Conservation (phyloP, 306 rosid species). For the Hippophae rhamnoides region DNA sequence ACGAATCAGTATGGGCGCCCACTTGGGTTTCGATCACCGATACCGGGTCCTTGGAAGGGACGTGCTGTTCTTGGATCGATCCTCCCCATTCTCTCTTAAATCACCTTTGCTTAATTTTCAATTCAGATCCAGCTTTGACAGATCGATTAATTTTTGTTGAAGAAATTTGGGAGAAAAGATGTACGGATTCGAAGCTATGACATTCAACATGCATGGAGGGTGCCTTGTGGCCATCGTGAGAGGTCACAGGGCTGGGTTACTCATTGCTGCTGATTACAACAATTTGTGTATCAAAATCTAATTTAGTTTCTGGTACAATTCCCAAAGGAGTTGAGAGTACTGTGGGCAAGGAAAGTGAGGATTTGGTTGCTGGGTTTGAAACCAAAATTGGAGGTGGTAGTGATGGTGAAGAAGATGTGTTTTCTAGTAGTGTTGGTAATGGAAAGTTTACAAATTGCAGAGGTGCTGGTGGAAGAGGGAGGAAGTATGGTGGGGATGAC, state of each 20-base stretch:
- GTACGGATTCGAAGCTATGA: slow-evolving; percentile 94
- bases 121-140: slow-evolving; percentile 14
- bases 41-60: slow-evolving; percentile 39
- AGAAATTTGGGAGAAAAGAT: slow-evolving; percentile 17
- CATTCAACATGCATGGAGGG: slow-evolving; percentile 92
- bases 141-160: neutral
- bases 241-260: slow-evolving; percentile 85
- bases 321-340: slow-evolving; percentile 25
- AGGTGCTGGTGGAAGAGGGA: slow-evolving; percentile 20
- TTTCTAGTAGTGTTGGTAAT: slow-evolving; percentile 23
- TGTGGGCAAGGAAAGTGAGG: slow-evolving; percentile 20
- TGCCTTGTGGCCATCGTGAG: slow-evolving; percentile 94
- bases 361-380: slow-evolving; percentile 23
- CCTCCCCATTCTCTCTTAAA: slow-evolving; percentile 1
- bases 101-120: neutral
- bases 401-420: slow-evolving; percentile 16
- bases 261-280: slow-evolving; percentile 84
- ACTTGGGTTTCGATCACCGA: slow-evolving; percentile 88
- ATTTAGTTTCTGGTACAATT: slow-evolving; percentile 21
- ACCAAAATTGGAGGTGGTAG: slow-evolving; percentile 16
- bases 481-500: neutral
- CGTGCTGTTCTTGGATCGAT: neutral
- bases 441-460: slow-evolving; percentile 9
- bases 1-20: slow-evolving; percentile 88
- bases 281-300: slow-evolving; percentile 57